Base-by-base conservation (phyloP, 1,284 basidiomycete genomes). In the Pterulicium gracile region DNA sequence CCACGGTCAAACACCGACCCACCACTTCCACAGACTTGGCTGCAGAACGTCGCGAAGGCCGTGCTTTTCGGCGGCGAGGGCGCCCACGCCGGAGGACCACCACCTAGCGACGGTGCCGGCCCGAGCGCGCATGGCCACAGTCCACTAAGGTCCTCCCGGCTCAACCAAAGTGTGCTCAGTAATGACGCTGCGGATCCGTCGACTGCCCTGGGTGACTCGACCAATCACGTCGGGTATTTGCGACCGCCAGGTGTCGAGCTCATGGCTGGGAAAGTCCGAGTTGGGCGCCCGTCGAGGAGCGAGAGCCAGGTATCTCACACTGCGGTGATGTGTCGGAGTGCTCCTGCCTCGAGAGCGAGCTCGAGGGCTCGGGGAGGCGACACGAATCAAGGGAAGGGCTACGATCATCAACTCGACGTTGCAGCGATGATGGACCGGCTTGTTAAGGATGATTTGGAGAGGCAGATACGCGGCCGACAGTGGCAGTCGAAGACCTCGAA, bases 311-410 rank as follows among this genome's bases (percentile, higher is more conserved):
- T 83, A 10, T 67, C 66, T 15, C 65, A 64, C 27, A 73, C 74
- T 35, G 64, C 65, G 19, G 81, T 83, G 14, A 62, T 77, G 34
- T 84, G 81, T 56, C 64, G 74, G 45, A 82, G 80, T 53, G 79
- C 81, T 4, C 81, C 81, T 2, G 64, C 64, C 3, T 75, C 70
- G 47, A 64, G 75, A 3, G 55, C 66, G 0, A 57, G 58, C 18
- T 76, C 72, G 5, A 53, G 56, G n/a, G 62, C 60, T 32, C 64
- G 70, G 12, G 57, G 58, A 27, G 49, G 45, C 3, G 49, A 24
- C 13, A 54, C 53, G 14, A 39, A 18, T 24, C 49, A 53, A 41
- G 5, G 19, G 5, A 43, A 19, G 18, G 10, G 39, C 7, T 7
- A 32, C 7, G 27, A 32, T 7, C 10, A 32, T 7, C 10, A 10